Base-by-base conservation (phyloP, 139 green algal genomes). In the Coccomyxa sp. region DNA sequence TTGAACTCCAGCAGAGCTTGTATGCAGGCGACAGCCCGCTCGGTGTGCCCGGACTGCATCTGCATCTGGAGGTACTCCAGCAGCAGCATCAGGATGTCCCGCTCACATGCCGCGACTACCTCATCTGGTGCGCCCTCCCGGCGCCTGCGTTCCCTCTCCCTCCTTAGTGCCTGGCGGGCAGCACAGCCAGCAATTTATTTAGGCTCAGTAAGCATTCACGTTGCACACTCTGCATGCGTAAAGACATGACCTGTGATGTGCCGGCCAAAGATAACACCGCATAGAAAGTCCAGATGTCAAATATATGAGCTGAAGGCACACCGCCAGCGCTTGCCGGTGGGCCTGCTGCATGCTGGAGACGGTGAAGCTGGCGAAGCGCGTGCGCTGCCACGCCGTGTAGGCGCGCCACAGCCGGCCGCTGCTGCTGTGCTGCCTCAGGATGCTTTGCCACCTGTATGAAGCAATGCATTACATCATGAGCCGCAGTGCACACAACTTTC, bases 1-100 rank as follows among this genome's bases (percentile, higher is more conserved):
- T 90, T 88, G 77, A 88, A 97, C 83, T 97, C 92, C 39, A 93
- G 71, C 69, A 88, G 50, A 10, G 87, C 91, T 73, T 91, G 90
- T 12, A 93, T 41, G 31, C 80, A 77, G 1, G 78, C 89, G 27
- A 96, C 73, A 3, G 79, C 91, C 29, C 55, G 78, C 82, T 96
- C 91, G 0, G 54, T 88, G 78, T 88, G 75, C 8, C 91, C 90
- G 0, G 82, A 78, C 31, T 87, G 73, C 64, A 94, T 58, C 68
- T 90, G 84, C 24, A 90, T 74, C 2, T 75, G 50, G 1, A 79
- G 33, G 4, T 82, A 79, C 29, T 87, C 80, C 69, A 89, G 37
- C 34, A 86, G 75, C 31, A 88, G 37, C 0, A 41, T 74, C 24
- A 87, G 83, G 18, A 87, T 38, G 29, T 64, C 81, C 2, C 68